Evolutionary conservation across 441 rosid species (phyloP).

Genomic region (Arabidopsis lyrata): DNA sequence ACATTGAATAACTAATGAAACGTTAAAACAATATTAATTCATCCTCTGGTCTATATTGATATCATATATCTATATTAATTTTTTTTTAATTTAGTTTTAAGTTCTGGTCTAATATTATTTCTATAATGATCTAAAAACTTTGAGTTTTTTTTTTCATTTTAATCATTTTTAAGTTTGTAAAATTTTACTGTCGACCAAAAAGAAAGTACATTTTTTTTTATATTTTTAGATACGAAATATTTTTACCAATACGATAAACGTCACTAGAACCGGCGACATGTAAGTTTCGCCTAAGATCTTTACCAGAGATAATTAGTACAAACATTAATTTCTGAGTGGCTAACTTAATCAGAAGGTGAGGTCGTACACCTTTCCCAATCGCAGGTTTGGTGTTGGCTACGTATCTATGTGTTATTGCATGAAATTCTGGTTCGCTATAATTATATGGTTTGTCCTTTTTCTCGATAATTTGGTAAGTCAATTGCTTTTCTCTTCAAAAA

Average conservation of each 20-base stretch:
- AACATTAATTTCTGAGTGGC: background rate
- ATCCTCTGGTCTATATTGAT: background rate
- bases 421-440: background rate
- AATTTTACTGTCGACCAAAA: no score
- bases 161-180: no score
- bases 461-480: background rate
- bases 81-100: no score
- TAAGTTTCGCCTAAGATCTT: no score
- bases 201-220: no score
- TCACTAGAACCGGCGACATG: no score
- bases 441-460: background rate
- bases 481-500: background rate
- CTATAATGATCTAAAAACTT: no score
- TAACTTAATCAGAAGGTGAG: background rate
- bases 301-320: no score
- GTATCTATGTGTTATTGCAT: background rate
- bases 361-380: conserved; percentile 4
- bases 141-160: no score
- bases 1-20: background rate
- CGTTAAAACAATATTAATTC: background rate
- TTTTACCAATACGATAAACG: no score
- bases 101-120: background rate
- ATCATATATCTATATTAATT: no score
- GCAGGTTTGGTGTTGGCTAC: conserved; percentile 3
- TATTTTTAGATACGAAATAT: no score